phyloP scores from a whole-genome alignment of 805 yeast genomes.

The Alloascoidea africana region DNA sequence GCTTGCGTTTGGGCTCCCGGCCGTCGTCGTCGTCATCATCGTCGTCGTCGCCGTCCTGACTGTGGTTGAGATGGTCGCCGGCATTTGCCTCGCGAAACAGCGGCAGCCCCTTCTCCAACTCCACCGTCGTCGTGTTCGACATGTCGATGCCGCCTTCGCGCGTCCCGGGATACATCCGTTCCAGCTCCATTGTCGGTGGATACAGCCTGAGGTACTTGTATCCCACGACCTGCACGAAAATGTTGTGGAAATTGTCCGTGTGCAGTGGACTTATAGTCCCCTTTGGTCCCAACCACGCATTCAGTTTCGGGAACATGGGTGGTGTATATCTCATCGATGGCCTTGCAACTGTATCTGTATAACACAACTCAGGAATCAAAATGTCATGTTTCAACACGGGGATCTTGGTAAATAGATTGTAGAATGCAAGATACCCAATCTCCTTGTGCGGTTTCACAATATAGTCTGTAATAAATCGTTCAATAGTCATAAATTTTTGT shows the following conservation, averaged over 20 bases:
- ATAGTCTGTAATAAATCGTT: constrained; percentile 8
- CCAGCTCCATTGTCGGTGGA: constrained; percentile 3
- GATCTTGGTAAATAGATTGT: constrained; percentile 10
- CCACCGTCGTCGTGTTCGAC: constrained; percentile 13
- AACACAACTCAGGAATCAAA: constrained; percentile 9
- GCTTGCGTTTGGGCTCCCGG: constrained; percentile 2
- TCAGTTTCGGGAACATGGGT: constrained; percentile 5
- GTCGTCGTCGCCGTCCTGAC: not conserved
- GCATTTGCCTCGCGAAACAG: constrained; percentile 5
- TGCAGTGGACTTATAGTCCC: constrained; percentile 14
- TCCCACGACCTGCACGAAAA: constrained; percentile 13
- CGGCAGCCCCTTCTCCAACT: constrained; percentile 8
- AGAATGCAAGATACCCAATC: constrained; percentile 11
- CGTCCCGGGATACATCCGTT: constrained; percentile 8
- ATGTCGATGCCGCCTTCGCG: constrained; percentile 4
- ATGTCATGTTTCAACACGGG: constrained; percentile 9
- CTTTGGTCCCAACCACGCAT: constrained; percentile 14
- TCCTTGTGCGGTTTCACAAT: not conserved
- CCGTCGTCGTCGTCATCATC: not conserved
- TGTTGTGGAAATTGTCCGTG: constrained; percentile 11
- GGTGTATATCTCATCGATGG: constrained; percentile 1
- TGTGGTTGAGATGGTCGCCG: not conserved
- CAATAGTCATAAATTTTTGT: constrained; percentile 8
- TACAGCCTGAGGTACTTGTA: constrained; percentile 13
- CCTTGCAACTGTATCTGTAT: constrained; percentile 3